These are phyloP conservation scores for Yarrowia phangngaensis DNA, from an alignment of 805 yeast genomes.

Conservation along the genomic window DNA sequence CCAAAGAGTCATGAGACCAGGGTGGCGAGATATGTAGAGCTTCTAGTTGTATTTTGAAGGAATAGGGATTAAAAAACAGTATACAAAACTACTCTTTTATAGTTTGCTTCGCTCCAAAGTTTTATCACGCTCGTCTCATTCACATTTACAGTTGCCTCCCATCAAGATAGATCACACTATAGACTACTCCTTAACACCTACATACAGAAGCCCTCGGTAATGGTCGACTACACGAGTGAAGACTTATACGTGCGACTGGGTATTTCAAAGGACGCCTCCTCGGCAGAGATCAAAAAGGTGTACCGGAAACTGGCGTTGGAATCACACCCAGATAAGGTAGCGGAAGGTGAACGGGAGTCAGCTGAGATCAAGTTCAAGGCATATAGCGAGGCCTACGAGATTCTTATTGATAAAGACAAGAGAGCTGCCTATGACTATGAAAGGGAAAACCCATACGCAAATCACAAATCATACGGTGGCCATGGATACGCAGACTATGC, in stretches of 20 bases:
- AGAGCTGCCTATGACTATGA: constrained; percentile 40
- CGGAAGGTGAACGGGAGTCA: constrained; percentile 58
- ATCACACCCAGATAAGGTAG: constrained; percentile 86
- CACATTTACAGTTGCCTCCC: no score
- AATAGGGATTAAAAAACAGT: no score
- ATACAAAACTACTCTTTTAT: no score
- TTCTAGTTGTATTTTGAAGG: no score
- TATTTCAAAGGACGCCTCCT: constrained; percentile 59
- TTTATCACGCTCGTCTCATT: no score
- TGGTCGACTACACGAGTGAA: constrained; percentile 26
- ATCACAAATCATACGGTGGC: constrained; percentile 41
- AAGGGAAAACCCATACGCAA: constrained; percentile 36
- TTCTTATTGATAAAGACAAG: constrained; percentile 58
- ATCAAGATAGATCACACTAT: no score
- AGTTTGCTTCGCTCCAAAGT: no score
- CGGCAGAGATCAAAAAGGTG: constrained; percentile 73
- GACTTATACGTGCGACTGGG: constrained; percentile 65
- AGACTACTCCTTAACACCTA: background rate
- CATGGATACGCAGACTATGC: constrained; percentile 39
- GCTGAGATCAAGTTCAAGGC: constrained; percentile 82
- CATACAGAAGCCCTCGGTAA: no score
- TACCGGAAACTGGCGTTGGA: constrained; percentile 77
- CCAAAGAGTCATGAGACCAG: no score
- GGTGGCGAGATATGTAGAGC: no score
- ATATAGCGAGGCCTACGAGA: constrained; percentile 80